Conservation (phyloP, 345 rosid genomes). For the Syzygium aqueum region DNA sequence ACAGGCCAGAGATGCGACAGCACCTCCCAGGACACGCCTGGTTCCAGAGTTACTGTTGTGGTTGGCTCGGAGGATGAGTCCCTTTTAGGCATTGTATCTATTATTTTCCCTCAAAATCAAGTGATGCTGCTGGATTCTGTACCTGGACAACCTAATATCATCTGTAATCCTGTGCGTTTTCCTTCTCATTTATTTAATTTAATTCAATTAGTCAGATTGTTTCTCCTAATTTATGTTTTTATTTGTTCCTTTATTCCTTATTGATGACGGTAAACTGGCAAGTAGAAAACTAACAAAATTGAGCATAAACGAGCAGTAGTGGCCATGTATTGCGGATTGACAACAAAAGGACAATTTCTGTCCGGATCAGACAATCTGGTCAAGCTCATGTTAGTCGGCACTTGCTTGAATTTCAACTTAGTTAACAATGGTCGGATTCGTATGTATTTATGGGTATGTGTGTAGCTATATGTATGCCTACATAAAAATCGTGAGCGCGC, state of each 20-base stretch:
- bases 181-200: neutral
- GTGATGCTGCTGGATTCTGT: neutral
- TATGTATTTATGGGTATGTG: neutral
- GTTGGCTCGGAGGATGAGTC: slow-evolving; percentile 70
- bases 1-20: slow-evolving; percentile 41
- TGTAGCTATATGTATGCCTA: neutral
- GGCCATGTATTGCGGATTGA: neutral
- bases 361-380: neutral
- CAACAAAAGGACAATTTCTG: neutral
- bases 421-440: neutral
- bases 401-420: neutral
- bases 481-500: neutral
- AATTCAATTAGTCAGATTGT: neutral
- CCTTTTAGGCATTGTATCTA: slow-evolving; percentile 34
- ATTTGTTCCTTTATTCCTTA: neutral
- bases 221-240: neutral
- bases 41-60: slow-evolving; percentile 62
- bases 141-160: neutral
- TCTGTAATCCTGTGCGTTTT: neutral
- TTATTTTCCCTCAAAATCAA: neutral
- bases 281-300: neutral
- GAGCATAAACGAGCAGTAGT: neutral
- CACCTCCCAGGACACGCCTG: slow-evolving; percentile 70
- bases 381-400: neutral
- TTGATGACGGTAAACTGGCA: neutral